phyloP scores from a whole-genome alignment of 2,329 filamentous ascomycete species.

The Penicillium oxalicum region DNA sequence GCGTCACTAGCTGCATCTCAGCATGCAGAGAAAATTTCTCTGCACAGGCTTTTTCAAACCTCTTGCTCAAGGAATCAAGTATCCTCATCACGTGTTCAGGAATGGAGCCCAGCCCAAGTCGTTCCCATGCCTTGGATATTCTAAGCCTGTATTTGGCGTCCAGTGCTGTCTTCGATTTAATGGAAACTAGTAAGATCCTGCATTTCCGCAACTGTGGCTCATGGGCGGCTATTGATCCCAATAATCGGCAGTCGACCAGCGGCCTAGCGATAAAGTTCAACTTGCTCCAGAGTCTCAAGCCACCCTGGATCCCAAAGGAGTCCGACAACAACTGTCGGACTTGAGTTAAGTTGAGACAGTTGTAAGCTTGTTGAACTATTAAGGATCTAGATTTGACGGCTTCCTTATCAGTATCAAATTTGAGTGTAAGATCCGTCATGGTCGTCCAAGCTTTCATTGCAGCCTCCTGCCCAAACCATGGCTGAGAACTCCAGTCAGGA shows the following conservation, averaged over 20 bases:
- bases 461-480: background rate
- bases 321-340: slow-evolving; percentile 1
- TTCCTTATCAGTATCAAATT: slow-evolving; percentile 1
- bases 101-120: too few relatives aligned
- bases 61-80: too few relatives aligned
- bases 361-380: slow-evolving; percentile 5
- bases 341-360: background rate
- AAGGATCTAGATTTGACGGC: background rate
- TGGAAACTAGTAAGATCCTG: too few relatives aligned
- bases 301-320: background rate
- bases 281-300: slow-evolving; percentile 3
- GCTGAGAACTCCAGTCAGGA: background rate
- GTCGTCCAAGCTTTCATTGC: slow-evolving; percentile 1
- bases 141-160: too few relatives aligned
- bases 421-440: background rate
- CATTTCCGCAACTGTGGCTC: too few relatives aligned
- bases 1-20: too few relatives aligned
- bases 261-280: slow-evolving; percentile 3
- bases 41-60: too few relatives aligned
- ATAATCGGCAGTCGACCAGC: slow-evolving; percentile 2
- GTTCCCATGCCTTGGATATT: too few relatives aligned
- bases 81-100: too few relatives aligned
- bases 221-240: slow-evolving; percentile 2
- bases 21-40: too few relatives aligned
- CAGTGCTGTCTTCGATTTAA: too few relatives aligned